A percentile compares a stretch with the other conserved stretches of the same genome.
Conservation (phyloP, 1,284 basidiomycete species). For the Moesziomyces sp. region DNA sequence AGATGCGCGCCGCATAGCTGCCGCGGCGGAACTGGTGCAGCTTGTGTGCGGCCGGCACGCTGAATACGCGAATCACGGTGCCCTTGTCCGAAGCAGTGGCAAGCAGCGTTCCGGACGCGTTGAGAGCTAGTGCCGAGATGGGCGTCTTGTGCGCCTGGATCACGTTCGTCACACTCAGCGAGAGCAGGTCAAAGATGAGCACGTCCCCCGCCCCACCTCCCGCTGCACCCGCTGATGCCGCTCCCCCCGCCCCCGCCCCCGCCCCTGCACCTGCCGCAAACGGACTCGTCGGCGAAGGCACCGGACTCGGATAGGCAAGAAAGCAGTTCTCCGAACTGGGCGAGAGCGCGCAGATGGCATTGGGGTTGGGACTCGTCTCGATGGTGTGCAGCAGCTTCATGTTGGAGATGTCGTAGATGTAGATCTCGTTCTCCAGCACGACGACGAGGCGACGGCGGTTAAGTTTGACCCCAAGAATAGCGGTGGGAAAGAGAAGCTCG, state of each 20-base stretch:
- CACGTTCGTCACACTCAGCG: conserved; percentile 90
- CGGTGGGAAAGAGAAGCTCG: conserved; percentile 95
- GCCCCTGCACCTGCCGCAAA: conserved; percentile 56
- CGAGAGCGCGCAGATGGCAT: conserved; percentile 93
- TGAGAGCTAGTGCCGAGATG: conserved; percentile 86
- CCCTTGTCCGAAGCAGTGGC: conserved; percentile 96
- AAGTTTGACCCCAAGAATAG: conserved; percentile 93
- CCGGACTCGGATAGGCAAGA: conserved; percentile 93
- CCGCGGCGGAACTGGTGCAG: conserved; percentile 94
- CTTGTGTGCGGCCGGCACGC: conserved; percentile 88
- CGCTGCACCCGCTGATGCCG: no score
- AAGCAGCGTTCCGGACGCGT: conserved; percentile 86
- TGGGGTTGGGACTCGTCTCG: conserved; percentile 93
- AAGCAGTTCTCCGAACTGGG: conserved; percentile 95
- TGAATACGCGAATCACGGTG: conserved; percentile 95
- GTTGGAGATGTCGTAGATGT: conserved; percentile 98
- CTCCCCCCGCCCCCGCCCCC: conserved; percentile 53
- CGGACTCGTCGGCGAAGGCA: conserved; percentile 81
- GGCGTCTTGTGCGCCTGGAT: conserved; percentile 97
- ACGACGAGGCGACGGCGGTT: conserved; percentile 96
- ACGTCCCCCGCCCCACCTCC: conserved; percentile 54
- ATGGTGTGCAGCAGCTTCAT: conserved; percentile 98
- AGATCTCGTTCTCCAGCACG: conserved; percentile 93
- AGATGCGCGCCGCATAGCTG: conserved; percentile 85
- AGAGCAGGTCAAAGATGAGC: conserved; percentile 82